Base-by-base conservation (phyloP, 2,329 filamentous ascomycete genomes). In the Ceratocystis albifundus region DNA sequence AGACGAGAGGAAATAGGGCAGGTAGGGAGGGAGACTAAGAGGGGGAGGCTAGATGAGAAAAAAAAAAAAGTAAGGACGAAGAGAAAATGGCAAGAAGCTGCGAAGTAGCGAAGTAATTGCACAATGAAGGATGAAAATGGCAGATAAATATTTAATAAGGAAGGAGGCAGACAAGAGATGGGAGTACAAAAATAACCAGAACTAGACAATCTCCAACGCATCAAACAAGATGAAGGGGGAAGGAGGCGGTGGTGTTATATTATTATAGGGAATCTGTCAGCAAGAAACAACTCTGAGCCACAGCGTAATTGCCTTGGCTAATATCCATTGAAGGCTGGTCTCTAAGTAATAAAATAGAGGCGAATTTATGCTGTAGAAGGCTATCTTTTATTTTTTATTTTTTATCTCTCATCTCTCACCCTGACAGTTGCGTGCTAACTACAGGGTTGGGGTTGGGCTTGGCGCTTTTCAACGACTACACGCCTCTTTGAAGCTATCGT, bases 221-320 rank as follows among this genome's bases (percentile, higher is more conserved):
- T 32, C 55, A 59, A 32, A n/a, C 55, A n/a, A 59, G 30, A 36
- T 59, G 28, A 59, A 59, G 55, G 55, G 55, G 3, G 8, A n/a
- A 59, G 55, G 55, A 36, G 55, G 55, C 55, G 32, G 55, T 59
- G 55, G 28, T 10, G 7, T 59, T 59, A 59, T 59, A 59, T 36
- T 59, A 59, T 36, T 59, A 59, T 59, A 59, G 55, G 55, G 55
- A 59, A 36, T 36, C 55, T 36, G 55, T 17, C 55, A 20, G n/a
- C 28, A 30, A 36, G 55, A 59, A 59, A 59, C 55, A 59, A 59
- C 17, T 32, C 15, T 28, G 15, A 36, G 55, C 55, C 55, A 32
- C 28, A 4, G 55, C 55, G 17, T 30, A 25, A 28, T 57, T 57
- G 53, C 10, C 53, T 32, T 57, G 25, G 53, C 10, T 59, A n/a